phyloP scores from a whole-genome alignment of 202 grass and related monocot species.

The Schoenoplectus tabernaemontani region DNA sequence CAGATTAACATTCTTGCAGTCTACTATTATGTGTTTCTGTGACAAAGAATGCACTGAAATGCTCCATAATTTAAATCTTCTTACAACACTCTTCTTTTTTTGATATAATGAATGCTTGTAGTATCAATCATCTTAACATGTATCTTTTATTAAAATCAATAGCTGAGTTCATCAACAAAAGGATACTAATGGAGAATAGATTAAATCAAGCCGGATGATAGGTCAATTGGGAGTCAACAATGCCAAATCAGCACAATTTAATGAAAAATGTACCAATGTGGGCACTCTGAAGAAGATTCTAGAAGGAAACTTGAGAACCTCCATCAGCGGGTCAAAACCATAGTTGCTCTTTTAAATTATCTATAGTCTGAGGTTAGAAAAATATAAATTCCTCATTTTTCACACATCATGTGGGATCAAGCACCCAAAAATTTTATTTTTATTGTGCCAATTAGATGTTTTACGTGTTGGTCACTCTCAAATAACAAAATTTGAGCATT shows the following conservation, averaged over 20 bases:
- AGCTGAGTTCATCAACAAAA: not conserved
- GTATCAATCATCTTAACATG: not conserved
- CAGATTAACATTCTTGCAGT: not conserved
- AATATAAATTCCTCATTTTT: conserved; percentile 57
- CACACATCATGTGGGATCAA: conserved; percentile 56
- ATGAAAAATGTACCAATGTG: conserved; percentile 39
- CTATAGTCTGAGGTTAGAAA: conserved; percentile 75
- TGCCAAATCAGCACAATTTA: conserved; percentile 47
- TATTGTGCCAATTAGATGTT: too few species aligned
- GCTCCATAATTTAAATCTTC: too few species aligned
- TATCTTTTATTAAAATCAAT: conserved; percentile 1
- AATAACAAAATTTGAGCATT: too few species aligned
- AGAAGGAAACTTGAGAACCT: conserved; percentile 54
- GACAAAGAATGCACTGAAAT: too few species aligned
- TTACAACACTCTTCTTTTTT: too few species aligned
- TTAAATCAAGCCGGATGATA: conserved; percentile 30
- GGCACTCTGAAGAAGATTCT: conserved; percentile 43
- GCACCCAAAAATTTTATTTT: conserved; percentile 47
- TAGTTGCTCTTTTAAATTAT: conserved; percentile 56
- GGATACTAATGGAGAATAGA: conserved; percentile 12
- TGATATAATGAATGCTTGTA: not conserved
- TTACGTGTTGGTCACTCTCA: too few species aligned
- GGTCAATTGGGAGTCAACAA: conserved; percentile 53
- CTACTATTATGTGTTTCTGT: too few species aligned
- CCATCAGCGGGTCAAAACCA: conserved; percentile 61